These are phyloP conservation scores for Globisporangium takayamanum DNA, from an alignment of 352 stramenopile species.

Conservation along the genomic window DNA sequence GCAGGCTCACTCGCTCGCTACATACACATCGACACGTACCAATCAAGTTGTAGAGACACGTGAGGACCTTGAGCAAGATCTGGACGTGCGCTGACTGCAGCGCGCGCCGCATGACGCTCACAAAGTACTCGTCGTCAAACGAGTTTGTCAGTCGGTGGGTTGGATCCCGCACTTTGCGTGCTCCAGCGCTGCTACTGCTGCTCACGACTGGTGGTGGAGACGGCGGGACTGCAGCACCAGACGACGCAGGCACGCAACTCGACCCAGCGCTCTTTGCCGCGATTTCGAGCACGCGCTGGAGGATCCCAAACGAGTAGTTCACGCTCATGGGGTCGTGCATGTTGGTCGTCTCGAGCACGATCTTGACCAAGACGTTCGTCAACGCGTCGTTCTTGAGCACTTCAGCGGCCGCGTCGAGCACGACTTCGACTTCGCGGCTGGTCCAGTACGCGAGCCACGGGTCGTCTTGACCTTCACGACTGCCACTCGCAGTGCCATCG, in stretches of 20 bases:
- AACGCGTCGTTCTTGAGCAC: slow-evolving; percentile 66
- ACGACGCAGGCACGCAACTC: neutral
- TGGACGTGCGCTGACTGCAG: slow-evolving; percentile 74
- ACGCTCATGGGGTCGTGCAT: slow-evolving; percentile 74
- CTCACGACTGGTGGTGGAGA: too few relatives aligned
- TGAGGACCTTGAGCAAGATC: slow-evolving; percentile 82
- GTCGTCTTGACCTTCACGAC: slow-evolving; percentile 17
- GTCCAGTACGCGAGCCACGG: slow-evolving; percentile 77
- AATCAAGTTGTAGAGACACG: slow-evolving; percentile 80
- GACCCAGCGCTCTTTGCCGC: slow-evolving; percentile 23
- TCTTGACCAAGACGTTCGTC: slow-evolving; percentile 71
- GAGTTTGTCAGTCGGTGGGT: slow-evolving; percentile 29
- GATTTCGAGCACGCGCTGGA: slow-evolving; percentile 69
- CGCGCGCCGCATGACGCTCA: slow-evolving; percentile 58
- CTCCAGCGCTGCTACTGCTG: slow-evolving; percentile 5
- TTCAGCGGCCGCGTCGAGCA: slow-evolving; percentile 48
- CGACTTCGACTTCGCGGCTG: slow-evolving; percentile 40
- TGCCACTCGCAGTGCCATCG: slow-evolving; percentile 22
- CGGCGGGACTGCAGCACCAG: neutral
- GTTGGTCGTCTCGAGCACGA: slow-evolving; percentile 79
- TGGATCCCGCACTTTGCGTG: neutral
- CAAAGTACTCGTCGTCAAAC: slow-evolving; percentile 73
- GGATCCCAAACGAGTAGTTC: slow-evolving; percentile 78
- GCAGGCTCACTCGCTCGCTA: neutral
- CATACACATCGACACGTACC: slow-evolving; percentile 24